phyloP scores from a whole-genome alignment of 1,284 basidiomycete genomes.

The Tylopilus sp. region DNA sequence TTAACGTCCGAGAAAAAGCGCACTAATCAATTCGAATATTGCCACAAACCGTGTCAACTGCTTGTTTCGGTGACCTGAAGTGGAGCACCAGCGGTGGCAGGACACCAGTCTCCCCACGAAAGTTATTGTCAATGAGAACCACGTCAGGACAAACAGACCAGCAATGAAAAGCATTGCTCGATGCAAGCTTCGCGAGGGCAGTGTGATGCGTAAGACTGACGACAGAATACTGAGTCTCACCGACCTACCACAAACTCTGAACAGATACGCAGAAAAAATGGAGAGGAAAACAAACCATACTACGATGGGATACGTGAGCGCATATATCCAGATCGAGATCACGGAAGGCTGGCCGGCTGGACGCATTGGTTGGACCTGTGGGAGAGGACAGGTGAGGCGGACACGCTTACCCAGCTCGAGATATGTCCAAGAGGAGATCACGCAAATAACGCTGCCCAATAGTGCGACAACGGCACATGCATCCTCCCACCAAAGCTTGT shows the following conservation, averaged over 20 bases:
- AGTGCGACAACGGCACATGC: slow-evolving; percentile 12
- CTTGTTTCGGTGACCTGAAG: background rate
- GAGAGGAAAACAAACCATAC: slow-evolving; percentile 18
- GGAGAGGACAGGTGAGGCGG: background rate
- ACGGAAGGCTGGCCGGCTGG: slow-evolving; percentile 8
- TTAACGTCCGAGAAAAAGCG: background rate
- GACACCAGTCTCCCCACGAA: background rate
- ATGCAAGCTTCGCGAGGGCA: slow-evolving; percentile 7
- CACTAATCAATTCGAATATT: slow-evolving; percentile 20
- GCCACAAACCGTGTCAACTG: background rate
- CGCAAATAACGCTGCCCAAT: slow-evolving; percentile 5
- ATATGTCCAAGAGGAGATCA: slow-evolving; percentile 15
- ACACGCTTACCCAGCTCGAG: slow-evolving; percentile 8
- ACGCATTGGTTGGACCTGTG: background rate
- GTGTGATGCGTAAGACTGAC: slow-evolving; percentile 20
- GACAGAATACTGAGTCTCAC: slow-evolving; percentile 21
- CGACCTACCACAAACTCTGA: slow-evolving; percentile 11
- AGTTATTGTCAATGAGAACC: slow-evolving; percentile 4
- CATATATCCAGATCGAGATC: slow-evolving; percentile 20
- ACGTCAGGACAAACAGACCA: slow-evolving; percentile 13
- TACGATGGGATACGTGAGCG: slow-evolving; percentile 9
- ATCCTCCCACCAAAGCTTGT: slow-evolving; percentile 23
- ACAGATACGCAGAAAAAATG: background rate
- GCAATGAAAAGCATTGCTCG: slow-evolving; percentile 8
- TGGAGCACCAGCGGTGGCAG: background rate